phyloP scores from a whole-genome alignment of 345 rosid species.

The Physaria fendleri region DNA sequence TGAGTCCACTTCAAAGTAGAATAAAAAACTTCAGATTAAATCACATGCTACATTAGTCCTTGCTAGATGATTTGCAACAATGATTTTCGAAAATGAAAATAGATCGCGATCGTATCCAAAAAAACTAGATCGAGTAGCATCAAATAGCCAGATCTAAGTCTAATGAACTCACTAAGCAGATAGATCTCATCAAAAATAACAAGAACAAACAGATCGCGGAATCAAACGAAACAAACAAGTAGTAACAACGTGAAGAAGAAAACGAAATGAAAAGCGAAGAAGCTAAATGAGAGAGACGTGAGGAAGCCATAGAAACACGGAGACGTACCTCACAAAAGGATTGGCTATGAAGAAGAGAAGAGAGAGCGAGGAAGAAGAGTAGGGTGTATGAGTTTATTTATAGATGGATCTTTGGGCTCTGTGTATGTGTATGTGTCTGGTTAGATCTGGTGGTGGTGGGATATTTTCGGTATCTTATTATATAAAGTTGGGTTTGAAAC shows the following conservation, averaged over 20 bases:
- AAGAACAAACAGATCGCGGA: constrained; percentile 5
- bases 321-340: constrained; percentile 25
- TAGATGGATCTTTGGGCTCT: constrained; percentile 11
- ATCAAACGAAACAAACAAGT: neutral
- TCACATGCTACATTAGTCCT: neutral
- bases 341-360: constrained; percentile 14
- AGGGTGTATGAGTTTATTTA: constrained; percentile 29
- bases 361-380: constrained; percentile 31
- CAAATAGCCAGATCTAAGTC: constrained; percentile 18
- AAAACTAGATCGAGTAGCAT: constrained; percentile 20
- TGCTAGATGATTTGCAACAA: neutral
- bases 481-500: too few relatives aligned
- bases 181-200: constrained; percentile 9
- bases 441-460: constrained; percentile 32
- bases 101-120: constrained; percentile 23
- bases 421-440: constrained; percentile 21
- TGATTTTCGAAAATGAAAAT: constrained; percentile 1
- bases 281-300: constrained; percentile 20
- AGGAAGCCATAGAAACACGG: constrained; percentile 30
- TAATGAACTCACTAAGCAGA: constrained; percentile 1
- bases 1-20: neutral
- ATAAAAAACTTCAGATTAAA: constrained; percentile 6
- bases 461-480: constrained; percentile 9
- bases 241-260: neutral
- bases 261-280: neutral